A percentile compares a stretch with the other conserved stretches of the same genome.
Conservation (phyloP, 352 stramenopile genomes). For the Pythium sukuiense region DNA sequence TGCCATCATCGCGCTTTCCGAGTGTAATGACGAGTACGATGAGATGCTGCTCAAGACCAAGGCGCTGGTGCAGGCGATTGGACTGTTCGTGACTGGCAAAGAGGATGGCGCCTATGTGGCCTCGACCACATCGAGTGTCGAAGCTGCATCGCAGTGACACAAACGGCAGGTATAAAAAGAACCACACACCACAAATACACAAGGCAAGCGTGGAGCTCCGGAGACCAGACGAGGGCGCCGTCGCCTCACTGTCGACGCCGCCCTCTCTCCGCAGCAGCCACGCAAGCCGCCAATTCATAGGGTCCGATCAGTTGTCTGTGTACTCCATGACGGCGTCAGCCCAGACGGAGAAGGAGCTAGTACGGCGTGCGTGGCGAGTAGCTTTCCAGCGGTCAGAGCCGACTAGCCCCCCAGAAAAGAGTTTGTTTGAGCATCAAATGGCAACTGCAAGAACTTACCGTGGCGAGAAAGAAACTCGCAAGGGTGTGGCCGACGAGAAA, state of each 20-base stretch:
- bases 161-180: conserved; percentile 15
- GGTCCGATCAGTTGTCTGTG: neutral
- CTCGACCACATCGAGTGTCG: neutral
- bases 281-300: neutral
- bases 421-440: conserved; percentile 14
- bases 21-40: conserved; percentile 92
- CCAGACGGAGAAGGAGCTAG: conserved; percentile 8
- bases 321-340: neutral
- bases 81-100: conserved; percentile 51
- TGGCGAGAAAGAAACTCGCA: neutral
- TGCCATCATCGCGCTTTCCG: conserved; percentile 94
- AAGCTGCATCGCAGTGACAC: neutral
- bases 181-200: neutral
- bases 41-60: conserved; percentile 92
- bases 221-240: neutral
- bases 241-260: conserved; percentile 1
- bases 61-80: conserved; percentile 62
- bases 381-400: conserved; percentile 10
- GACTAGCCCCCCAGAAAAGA: neutral
- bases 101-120: conserved; percentile 36
- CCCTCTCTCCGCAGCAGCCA: neutral
- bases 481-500: conserved; percentile 9
- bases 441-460: neutral
- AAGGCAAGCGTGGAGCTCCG: neutral
- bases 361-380: conserved; percentile 19